Percentiles rank a stretch among this genome's conserved stretches.
These are phyloP conservation scores for Stentor roeselii DNA, from an alignment of 73 alveolate species.

Conservation along the genomic window DNA sequence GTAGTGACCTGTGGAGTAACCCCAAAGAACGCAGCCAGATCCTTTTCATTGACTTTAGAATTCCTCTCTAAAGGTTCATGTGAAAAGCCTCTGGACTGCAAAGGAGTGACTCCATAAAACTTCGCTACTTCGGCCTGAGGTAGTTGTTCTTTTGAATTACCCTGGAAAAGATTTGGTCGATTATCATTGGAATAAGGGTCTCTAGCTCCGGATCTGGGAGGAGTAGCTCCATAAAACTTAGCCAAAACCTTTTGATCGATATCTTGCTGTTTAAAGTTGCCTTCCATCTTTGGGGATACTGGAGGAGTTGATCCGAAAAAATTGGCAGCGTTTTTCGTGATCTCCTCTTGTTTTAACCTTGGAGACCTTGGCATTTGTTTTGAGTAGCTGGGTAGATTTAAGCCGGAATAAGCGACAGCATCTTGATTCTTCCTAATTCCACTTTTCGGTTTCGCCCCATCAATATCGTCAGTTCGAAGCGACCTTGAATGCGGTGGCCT, in stretches of 20 bases:
- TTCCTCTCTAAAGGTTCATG: too few species aligned
- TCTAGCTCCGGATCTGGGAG: slow-evolving; percentile 1
- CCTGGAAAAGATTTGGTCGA: too few species aligned
- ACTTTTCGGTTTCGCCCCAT: background rate
- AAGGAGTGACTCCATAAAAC: background rate
- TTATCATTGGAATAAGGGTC: too few species aligned
- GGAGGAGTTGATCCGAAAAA: background rate
- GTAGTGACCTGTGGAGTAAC: background rate
- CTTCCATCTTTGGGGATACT: background rate
- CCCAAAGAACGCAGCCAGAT: background rate
- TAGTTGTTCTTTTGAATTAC: too few species aligned
- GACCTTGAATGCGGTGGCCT: background rate
- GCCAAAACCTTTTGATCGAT: background rate
- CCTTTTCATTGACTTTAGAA: too few species aligned
- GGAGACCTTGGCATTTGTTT: background rate
- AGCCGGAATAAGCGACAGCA: background rate
- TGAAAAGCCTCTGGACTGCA: too few species aligned
- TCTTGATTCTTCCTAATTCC: background rate
- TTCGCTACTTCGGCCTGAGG: background rate
- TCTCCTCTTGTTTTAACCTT: background rate
- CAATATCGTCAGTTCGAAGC: background rate
- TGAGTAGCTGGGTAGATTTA: background rate
- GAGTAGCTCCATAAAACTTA: background rate
- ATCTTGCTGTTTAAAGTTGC: too few species aligned
- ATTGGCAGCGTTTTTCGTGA: background rate